Evolutionary conservation across 371 early-diverging fungal species (phyloP), one percentile per base, ranked within the genome.

Genomic region (Umbelopsis sp.): DNA sequence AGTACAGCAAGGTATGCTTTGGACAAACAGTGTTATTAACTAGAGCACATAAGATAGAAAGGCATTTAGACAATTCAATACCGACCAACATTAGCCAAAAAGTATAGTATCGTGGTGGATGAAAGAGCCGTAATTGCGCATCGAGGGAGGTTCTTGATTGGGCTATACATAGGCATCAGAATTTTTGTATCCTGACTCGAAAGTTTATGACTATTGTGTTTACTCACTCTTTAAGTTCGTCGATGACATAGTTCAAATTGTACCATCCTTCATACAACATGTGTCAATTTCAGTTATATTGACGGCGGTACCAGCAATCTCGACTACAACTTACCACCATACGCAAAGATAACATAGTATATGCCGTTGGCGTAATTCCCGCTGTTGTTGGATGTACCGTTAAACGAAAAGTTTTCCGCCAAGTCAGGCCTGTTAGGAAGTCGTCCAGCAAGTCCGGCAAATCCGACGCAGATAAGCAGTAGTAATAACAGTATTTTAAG

Each of bases 381-480:
- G 3, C 72, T 50, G n/a, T 69, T 74, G 24, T 72, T 46, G 6
- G 66, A 38, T 7, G 74, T 74, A 1, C 72, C 74, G 1, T 69
- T 29, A 32, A 74, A 74, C 7, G 74, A 74, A 35, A 74, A 74
- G n/a, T 57, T 75, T 4, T 51, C 63, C 16, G 57, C 12, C 1
- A 71, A 24, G 20, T 73, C 62, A 6, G 76, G 76, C 8, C 52
- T 63, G 10, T 73, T 69, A 3, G 73, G 71, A 24, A 76, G 41
- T 4, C 67, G 63, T 1, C 76, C 76, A 25, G 76, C 64, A 10
- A 76, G 63, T 24, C 76, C 76, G 37, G 73, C 76, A 65, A 76
- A 76, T 8, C 76, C 38, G 12, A 57, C 57, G 35, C 57, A 57
- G 10, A 57, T 57, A 3, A 76, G 29, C 11, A 76, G 57, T 12